These are phyloP conservation scores for Curvularia verruculosa DNA, from an alignment of 2,329 filamentous ascomycete species.

Conservation along the genomic window DNA sequence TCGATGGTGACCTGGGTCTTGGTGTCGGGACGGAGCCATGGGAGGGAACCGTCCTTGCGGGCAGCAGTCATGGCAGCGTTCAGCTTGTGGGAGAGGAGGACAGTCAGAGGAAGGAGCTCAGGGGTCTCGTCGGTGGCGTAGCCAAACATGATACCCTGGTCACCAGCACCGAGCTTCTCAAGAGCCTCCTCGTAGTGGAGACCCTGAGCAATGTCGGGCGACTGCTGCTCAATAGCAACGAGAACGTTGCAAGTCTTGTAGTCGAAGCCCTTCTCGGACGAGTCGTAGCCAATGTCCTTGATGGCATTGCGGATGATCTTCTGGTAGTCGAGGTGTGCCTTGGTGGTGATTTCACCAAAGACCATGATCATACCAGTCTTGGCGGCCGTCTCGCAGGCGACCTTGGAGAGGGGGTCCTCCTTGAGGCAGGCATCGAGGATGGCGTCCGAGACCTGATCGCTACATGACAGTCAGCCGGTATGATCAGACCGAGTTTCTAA, in stretches of 20 bases:
- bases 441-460: constrained; percentile 97
- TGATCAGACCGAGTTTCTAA: not conserved
- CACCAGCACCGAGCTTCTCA: constrained; percentile 97
- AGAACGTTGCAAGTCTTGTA: constrained; percentile 99
- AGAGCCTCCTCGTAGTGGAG: constrained; percentile 97
- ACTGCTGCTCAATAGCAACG: constrained; percentile 99
- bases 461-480: constrained; percentile 45
- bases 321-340: constrained; percentile 95
- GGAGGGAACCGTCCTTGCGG: constrained; percentile 82
- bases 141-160: constrained; percentile 99
- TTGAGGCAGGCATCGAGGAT: constrained; percentile 96
- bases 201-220: constrained; percentile 97
- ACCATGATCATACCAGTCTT: constrained; percentile 99
- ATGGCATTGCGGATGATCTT: constrained; percentile 92
- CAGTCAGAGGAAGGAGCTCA: constrained; percentile 92
- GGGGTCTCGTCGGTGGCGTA: constrained; percentile 99
- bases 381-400: constrained; percentile 98
- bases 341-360: constrained; percentile 87
- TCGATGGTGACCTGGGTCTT: constrained; percentile 99
- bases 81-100: constrained; percentile 94
- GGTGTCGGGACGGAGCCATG: constrained; percentile 97
- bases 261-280: constrained; percentile 97
- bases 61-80: constrained; percentile 93
- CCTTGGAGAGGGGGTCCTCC: constrained; percentile 95
- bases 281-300: constrained; percentile 99